phyloP scores from a whole-genome alignment of 2,329 filamentous ascomycete species.

The Epichloe uncinata region DNA sequence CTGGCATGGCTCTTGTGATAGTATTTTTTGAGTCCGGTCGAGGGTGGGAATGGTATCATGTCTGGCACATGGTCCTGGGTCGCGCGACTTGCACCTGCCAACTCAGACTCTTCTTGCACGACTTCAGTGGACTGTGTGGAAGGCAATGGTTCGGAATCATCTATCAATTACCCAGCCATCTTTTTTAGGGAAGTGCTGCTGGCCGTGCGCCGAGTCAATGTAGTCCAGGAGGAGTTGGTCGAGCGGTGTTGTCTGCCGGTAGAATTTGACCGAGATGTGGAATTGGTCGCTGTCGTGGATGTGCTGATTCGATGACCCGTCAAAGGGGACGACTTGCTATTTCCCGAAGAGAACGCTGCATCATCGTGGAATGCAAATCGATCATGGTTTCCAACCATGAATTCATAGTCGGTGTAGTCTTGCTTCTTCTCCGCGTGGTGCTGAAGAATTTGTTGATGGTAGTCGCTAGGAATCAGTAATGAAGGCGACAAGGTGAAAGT shows the following conservation, averaged over 20 bases:
- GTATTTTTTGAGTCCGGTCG: constrained; percentile 12
- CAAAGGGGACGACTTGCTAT: constrained; percentile 8
- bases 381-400: constrained; percentile 3
- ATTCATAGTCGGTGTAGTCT: constrained; percentile 21
- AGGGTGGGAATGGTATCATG: constrained; percentile 17
- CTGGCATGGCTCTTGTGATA: constrained; percentile 25
- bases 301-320: constrained; percentile 37
- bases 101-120: constrained; percentile 5
- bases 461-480: constrained; percentile 48
- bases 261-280: constrained; percentile 33
- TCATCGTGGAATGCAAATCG: constrained; percentile 10
- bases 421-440: constrained; percentile 15
- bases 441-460: constrained; percentile 38
- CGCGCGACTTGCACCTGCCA: constrained; percentile 9
- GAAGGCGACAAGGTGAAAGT: constrained; percentile 47
- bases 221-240: constrained; percentile 38
- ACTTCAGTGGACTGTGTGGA: constrained; percentile 13
- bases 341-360: constrained; percentile 1
- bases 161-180: constrained; percentile 17
- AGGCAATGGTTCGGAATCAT: constrained; percentile 19
- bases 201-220: constrained; percentile 38
- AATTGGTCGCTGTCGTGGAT: constrained; percentile 38
- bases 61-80: constrained; percentile 22
- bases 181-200: constrained; percentile 35
- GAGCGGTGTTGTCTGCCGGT: constrained; percentile 40